Percentiles rank a stretch among this genome's conserved stretches.
These are phyloP conservation scores for Chlorella sorokiniana DNA, from an alignment of 139 green algal genomes.

Conservation along the genomic window DNA sequence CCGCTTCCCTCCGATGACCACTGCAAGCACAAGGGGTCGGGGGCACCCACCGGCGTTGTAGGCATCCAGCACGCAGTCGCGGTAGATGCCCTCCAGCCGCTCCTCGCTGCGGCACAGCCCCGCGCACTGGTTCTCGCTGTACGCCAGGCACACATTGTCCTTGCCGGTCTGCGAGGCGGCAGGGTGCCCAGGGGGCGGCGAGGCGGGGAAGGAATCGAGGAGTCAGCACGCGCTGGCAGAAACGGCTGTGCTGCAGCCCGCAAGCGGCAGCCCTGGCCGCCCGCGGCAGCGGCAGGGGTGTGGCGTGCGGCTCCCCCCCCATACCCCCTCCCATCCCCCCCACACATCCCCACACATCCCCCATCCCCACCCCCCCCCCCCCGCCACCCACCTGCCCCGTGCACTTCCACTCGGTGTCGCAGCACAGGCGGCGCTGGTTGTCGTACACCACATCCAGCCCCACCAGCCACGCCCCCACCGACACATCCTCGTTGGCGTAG, in stretches of 20 bases:
- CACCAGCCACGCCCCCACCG: constrained; percentile 73
- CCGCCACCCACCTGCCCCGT: constrained; percentile 37
- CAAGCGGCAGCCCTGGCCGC: too few species aligned
- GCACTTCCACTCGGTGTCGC: constrained; percentile 49
- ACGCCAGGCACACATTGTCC: constrained; percentile 51
- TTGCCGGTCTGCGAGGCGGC: constrained; percentile 32
- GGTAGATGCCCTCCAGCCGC: constrained; percentile 52
- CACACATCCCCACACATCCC: background rate
- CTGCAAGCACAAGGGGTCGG: background rate
- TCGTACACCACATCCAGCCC: constrained; percentile 72
- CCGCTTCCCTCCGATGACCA: background rate
- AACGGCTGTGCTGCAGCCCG: too few species aligned
- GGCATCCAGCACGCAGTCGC: constrained; percentile 45
- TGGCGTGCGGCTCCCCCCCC: too few species aligned
- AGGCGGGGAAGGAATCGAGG: background rate
- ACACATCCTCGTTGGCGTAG: constrained; percentile 80
- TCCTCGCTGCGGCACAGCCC: constrained; percentile 54
- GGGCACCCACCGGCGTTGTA: constrained; percentile 20
- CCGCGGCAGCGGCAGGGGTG: too few species aligned
- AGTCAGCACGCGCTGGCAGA: background rate
- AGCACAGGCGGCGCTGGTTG: constrained; percentile 72
- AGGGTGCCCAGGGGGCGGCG: background rate
- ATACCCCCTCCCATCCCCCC: too few species aligned
- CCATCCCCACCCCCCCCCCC: too few species aligned
- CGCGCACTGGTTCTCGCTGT: constrained; percentile 55